A percentile compares a stretch with the other conserved stretches of the same genome.
Conservation (phyloP, 371 early-diverging fungal genomes). For the Apophysomyces elegans region DNA sequence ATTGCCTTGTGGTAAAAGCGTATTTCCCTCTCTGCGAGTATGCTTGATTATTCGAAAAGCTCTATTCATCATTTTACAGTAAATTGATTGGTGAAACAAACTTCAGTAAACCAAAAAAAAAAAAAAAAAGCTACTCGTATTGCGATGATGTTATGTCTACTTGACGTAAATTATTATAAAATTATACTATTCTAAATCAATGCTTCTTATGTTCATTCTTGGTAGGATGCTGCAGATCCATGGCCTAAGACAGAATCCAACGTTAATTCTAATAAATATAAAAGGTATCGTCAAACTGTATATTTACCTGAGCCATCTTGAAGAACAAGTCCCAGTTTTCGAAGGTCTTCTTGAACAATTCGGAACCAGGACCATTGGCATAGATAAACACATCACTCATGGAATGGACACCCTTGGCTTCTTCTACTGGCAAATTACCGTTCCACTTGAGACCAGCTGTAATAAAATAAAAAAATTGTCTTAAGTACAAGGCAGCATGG, state of each 20-base stretch:
- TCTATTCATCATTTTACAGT: too few relatives aligned
- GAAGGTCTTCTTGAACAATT: slow-evolving; percentile 57
- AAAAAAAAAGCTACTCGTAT: too few relatives aligned
- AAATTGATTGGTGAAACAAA: too few relatives aligned
- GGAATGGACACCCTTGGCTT: slow-evolving; percentile 58
- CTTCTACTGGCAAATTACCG: slow-evolving; percentile 42
- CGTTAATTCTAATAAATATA: too few relatives aligned
- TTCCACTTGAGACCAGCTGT: slow-evolving; percentile 41
- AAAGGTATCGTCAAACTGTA: too few relatives aligned
- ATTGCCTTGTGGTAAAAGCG: too few relatives aligned
- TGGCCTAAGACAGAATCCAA: slow-evolving; percentile 5
- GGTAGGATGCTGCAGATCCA: slow-evolving; percentile 24
- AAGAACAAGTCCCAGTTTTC: slow-evolving; percentile 69
- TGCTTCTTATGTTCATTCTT: slow-evolving; percentile 11
- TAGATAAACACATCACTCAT: slow-evolving; percentile 66
- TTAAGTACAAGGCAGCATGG: background rate
- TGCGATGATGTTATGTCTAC: too few relatives aligned
- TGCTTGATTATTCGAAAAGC: too few relatives aligned
- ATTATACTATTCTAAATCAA: background rate
- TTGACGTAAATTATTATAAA: too few relatives aligned
- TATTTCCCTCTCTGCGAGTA: too few relatives aligned
- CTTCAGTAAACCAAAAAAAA: too few relatives aligned
- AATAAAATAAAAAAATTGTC: background rate
- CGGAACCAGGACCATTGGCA: slow-evolving; percentile 57
- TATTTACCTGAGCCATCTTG: slow-evolving; percentile 54